phyloP scores from a whole-genome alignment of 441 rosid genomes.

The Flueggea neowawraea region DNA sequence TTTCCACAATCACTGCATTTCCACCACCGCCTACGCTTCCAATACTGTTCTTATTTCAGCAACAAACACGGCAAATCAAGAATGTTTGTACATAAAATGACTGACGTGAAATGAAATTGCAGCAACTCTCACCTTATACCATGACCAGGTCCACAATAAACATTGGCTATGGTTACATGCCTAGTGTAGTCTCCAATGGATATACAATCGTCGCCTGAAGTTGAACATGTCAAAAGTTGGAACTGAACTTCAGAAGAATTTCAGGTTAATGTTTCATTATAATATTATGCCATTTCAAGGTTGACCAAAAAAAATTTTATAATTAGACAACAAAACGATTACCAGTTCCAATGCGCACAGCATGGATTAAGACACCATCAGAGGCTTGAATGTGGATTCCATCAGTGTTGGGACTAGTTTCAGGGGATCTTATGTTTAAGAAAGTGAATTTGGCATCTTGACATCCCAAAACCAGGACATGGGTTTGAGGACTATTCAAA shows the following conservation, averaged over 20 bases:
- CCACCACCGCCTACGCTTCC: conserved; percentile 58
- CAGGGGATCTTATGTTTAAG: conserved; percentile 33
- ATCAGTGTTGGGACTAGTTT: conserved; percentile 54
- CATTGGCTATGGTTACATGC: conserved; percentile 17
- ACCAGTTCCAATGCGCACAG: conserved; percentile 33
- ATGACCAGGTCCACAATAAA: conserved; percentile 61
- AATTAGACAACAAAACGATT: not conserved
- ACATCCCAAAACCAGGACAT: conserved; percentile 27
- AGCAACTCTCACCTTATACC: conserved; percentile 41
- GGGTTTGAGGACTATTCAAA: conserved; percentile 43
- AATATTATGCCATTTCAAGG: no score
- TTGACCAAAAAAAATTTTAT: no score
- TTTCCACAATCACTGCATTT: conserved; percentile 30
- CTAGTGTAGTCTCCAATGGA: conserved; percentile 41
- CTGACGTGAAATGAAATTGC: no score
- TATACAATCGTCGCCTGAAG: conserved; percentile 59
- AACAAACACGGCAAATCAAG: no score
- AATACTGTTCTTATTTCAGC: conserved; percentile 21
- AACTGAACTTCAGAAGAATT: no score
- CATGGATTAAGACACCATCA: conserved; percentile 21
- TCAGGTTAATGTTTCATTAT: no score
- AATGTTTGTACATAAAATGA: no score
- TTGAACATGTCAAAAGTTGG: not conserved
- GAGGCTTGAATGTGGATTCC: conserved; percentile 45
- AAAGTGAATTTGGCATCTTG: conserved; percentile 14